A percentile compares a stretch with the other conserved stretches of the same genome.
Conservation (phyloP, 768 basidiomycete species). For the Tulasnella sp. region DNA sequence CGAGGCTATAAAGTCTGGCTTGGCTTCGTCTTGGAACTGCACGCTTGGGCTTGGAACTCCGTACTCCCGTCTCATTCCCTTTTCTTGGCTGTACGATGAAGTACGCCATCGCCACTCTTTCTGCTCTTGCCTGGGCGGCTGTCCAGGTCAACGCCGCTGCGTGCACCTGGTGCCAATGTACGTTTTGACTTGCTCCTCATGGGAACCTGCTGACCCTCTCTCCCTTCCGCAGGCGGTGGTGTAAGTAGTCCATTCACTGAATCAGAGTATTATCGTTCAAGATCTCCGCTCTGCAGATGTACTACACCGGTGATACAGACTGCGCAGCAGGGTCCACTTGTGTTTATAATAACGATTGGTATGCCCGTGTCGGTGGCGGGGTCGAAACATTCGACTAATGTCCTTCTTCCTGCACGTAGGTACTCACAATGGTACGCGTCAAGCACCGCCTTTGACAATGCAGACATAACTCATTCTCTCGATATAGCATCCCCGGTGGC, state of each 20-base stretch:
- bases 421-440: neutral
- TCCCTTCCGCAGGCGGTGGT: neutral
- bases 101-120: constrained; percentile 25
- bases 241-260: neutral
- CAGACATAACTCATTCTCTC: constrained; percentile 10
- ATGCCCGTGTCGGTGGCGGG: neutral
- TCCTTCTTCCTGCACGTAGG: neutral
- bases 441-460: neutral
- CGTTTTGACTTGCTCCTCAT: neutral
- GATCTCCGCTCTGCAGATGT: neutral
- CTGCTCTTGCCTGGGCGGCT: constrained; percentile 25
- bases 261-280: neutral
- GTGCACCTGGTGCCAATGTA: constrained; percentile 26
- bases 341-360: constrained; percentile 41
- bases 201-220: neutral
- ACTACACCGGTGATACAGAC: constrained; percentile 43
- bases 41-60: constrained; percentile 3
- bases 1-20: constrained; percentile 7
- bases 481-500: neutral
- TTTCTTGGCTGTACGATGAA: constrained; percentile 14
- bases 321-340: constrained; percentile 47
- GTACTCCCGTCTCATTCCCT: neutral
- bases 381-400: neutral
- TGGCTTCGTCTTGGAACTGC: neutral
- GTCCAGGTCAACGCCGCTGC: constrained; percentile 22